A percentile compares a stretch with the other conserved stretches of the same genome.
Conservation (phyloP, 1,284 basidiomycete genomes). For the Gymnopus androsaceus region DNA sequence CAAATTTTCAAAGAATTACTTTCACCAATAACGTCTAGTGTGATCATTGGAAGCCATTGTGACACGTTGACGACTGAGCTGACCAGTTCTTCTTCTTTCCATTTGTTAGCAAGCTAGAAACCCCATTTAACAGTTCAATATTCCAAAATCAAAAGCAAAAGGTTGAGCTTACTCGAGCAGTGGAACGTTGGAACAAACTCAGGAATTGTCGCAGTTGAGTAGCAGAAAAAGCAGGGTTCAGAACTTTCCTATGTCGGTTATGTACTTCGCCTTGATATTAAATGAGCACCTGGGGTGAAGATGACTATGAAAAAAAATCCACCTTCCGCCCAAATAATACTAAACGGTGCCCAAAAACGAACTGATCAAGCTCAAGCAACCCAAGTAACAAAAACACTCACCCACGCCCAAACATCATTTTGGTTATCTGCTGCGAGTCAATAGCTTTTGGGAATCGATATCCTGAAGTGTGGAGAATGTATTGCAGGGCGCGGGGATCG, state of each 20-base stretch:
- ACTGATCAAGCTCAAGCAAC: no score
- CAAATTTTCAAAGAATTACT: background rate
- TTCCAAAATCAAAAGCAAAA: background rate
- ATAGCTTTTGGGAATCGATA: slow-evolving; percentile 12
- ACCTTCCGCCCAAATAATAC: slow-evolving; percentile 18
- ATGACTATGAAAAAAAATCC: background rate
- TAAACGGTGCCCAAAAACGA: background rate
- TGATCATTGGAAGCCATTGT: slow-evolving; percentile 11
- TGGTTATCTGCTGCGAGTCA: slow-evolving; percentile 3
- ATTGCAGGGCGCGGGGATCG: slow-evolving; percentile 8
- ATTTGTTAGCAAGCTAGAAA: slow-evolving; percentile 10
- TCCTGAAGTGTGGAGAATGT: slow-evolving; percentile 10
- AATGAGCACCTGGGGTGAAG: background rate
- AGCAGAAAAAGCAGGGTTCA: slow-evolving; percentile 26
- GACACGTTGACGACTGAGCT: slow-evolving; percentile 3
- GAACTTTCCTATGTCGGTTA: slow-evolving; percentile 19
- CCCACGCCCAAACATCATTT: slow-evolving; percentile 14
- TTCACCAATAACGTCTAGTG: slow-evolving; percentile 18
- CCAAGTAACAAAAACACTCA: no score
- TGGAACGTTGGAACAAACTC: slow-evolving; percentile 14
- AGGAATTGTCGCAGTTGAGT: slow-evolving; percentile 15
- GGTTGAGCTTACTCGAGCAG: slow-evolving; percentile 8
- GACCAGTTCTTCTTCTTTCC: slow-evolving; percentile 1
- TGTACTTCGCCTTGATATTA: slow-evolving; percentile 15
- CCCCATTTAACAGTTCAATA: background rate